Conservation (phyloP, 345 rosid genomes). For the Populus pruinosa region DNA sequence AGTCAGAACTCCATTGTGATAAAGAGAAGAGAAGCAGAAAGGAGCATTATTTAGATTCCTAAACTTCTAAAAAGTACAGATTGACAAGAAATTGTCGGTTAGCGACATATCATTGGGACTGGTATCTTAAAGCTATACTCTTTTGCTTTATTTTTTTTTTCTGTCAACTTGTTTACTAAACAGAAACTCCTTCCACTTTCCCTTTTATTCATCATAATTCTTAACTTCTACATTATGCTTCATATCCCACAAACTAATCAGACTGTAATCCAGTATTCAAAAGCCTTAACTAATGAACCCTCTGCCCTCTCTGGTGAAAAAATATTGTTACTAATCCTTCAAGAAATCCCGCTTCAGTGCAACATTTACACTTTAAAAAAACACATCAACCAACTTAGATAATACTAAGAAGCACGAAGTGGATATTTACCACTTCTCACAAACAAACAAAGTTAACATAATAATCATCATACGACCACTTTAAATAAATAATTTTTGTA, state of each 20-base stretch:
- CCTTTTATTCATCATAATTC: constrained; percentile 16
- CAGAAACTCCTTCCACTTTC: constrained; percentile 21
- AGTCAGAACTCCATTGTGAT: constrained; percentile 31
- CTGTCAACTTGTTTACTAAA: constrained; percentile 9
- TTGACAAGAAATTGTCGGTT: constrained; percentile 24
- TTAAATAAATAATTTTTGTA: not conserved
- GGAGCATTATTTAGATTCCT: constrained; percentile 32
- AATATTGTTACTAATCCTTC: not conserved
- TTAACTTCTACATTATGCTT: not conserved
- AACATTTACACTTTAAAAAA: not conserved
- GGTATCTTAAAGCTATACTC: constrained; percentile 14
- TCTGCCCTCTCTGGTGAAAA: not conserved
- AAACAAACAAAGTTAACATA: not conserved
- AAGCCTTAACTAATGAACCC: not conserved
- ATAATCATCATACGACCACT: not conserved
- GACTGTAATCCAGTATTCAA: not conserved
- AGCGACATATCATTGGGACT: constrained; percentile 24
- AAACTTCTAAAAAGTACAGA: constrained; percentile 15
- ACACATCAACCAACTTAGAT: not conserved
- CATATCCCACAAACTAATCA: not conserved
- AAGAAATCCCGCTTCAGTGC: not conserved
- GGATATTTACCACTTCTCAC: not conserved
- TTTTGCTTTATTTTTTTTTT: constrained; percentile 25
- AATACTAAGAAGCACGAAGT: not conserved
- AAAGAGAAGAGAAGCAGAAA: constrained; percentile 25